These are phyloP conservation scores for Malus hybrid DNA, from an alignment of 331 rosid species.

Conservation along the genomic window DNA sequence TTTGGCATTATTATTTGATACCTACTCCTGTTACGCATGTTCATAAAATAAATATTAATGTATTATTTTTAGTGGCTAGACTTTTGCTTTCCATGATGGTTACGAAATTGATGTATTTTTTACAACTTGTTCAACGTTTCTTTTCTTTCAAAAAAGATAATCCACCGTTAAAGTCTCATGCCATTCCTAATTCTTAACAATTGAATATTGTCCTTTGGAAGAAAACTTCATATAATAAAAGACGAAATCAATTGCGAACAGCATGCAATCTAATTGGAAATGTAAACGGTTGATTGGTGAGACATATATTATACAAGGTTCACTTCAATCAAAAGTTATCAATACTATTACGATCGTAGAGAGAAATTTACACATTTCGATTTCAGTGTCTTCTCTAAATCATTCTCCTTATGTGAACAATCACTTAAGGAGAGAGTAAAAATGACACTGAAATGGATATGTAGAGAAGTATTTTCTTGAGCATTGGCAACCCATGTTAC, in stretches of 20 bases:
- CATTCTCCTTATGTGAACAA: no score
- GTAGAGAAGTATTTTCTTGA: background rate
- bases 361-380: no score
- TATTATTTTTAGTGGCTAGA: background rate
- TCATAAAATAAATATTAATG: background rate
- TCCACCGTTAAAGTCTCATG: background rate
- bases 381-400: no score
- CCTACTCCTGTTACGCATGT: background rate
- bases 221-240: background rate
- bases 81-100: background rate
- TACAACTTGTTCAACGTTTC: background rate
- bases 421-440: no score
- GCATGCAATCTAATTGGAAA: background rate
- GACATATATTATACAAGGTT: background rate
- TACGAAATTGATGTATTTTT: background rate
- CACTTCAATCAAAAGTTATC: background rate
- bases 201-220: background rate
- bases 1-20: background rate
- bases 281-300: background rate
- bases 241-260: background rate
- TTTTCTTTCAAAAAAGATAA: background rate
- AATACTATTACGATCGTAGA: rapidly evolving
- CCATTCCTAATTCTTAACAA: background rate
- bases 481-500: background rate
- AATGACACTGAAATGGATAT: background rate